These are phyloP conservation scores for Termitomyces eurrhizus DNA, from an alignment of 768 basidiomycete genomes.

Conservation along the genomic window DNA sequence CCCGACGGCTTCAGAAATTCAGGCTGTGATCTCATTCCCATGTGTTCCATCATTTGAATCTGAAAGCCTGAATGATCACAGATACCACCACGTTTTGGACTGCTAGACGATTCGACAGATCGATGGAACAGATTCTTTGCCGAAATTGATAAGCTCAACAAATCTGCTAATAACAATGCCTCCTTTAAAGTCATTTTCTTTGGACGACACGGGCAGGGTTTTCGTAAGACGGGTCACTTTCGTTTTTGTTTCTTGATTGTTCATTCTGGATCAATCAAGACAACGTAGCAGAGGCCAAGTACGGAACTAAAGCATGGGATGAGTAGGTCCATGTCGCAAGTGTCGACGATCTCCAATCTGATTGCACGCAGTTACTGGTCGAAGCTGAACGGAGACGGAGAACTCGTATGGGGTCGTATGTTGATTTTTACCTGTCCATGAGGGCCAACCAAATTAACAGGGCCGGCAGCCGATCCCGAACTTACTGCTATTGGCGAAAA, in stretches of 20 bases:
- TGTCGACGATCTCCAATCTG: too few species aligned
- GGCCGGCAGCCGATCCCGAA: slow-evolving; percentile 55
- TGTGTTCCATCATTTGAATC: neutral
- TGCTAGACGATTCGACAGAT: slow-evolving; percentile 44
- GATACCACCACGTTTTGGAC: slow-evolving; percentile 59
- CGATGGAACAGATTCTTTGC: slow-evolving; percentile 47
- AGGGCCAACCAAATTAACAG: neutral
- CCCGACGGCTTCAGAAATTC: neutral
- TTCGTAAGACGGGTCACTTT: slow-evolving; percentile 43
- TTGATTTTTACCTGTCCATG: slow-evolving; percentile 12
- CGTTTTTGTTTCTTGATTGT: neutral
- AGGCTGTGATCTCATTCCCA: slow-evolving; percentile 1
- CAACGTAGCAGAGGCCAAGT: slow-evolving; percentile 61
- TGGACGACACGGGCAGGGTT: slow-evolving; percentile 70
- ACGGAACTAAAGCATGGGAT: slow-evolving; percentile 59
- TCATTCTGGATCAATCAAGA: slow-evolving; percentile 36
- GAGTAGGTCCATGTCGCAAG: slow-evolving; percentile 34
- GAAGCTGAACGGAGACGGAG: slow-evolving; percentile 58
- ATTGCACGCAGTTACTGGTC: slow-evolving; percentile 50
- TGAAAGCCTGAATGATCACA: slow-evolving; percentile 20
- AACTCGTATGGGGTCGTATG: slow-evolving; percentile 74
- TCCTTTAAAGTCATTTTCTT: slow-evolving; percentile 65
- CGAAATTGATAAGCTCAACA: slow-evolving; percentile 43
- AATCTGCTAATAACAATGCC: slow-evolving; percentile 27
- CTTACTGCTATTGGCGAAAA: slow-evolving; percentile 54